A percentile compares a stretch with the other conserved stretches of the same genome.
These are phyloP conservation scores for Agaricus subrufescens DNA, from an alignment of 768 basidiomycete genomes.

Conservation along the genomic window DNA sequence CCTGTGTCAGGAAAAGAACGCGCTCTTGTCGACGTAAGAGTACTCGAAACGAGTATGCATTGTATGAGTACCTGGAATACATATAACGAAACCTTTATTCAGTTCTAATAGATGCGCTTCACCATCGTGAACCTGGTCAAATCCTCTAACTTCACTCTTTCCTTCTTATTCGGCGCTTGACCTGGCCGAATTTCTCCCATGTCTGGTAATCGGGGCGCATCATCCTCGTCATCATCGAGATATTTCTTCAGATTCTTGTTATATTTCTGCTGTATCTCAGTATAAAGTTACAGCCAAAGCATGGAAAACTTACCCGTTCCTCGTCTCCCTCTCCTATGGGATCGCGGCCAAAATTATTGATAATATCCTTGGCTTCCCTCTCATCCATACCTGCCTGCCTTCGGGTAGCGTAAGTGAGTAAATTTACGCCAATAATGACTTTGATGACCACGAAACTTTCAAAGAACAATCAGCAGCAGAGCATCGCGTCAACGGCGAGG, in stretches of 20 bases:
- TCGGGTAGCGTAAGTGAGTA: slow-evolving; percentile 78
- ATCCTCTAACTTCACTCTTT: slow-evolving; percentile 75
- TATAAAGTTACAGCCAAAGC: background rate
- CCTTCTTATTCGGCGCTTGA: slow-evolving; percentile 40
- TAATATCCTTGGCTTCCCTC: slow-evolving; percentile 63
- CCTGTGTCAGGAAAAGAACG: too few relatives aligned
- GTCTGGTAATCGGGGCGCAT: slow-evolving; percentile 62
- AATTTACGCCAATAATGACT: slow-evolving; percentile 85
- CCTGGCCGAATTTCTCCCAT: slow-evolving; percentile 61
- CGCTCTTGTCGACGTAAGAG: too few relatives aligned
- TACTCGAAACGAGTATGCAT: too few relatives aligned
- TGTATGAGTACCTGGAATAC: too few relatives aligned
- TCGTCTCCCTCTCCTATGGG: slow-evolving; percentile 89
- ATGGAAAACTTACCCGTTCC: slow-evolving; percentile 55
- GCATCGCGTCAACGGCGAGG: slow-evolving; percentile 17
- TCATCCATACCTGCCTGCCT: slow-evolving; percentile 75
- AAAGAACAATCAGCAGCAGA: background rate
- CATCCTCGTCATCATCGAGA: slow-evolving; percentile 64
- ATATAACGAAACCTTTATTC: background rate
- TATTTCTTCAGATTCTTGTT: slow-evolving; percentile 76
- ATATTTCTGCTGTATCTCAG: slow-evolving; percentile 49
- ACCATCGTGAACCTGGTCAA: slow-evolving; percentile 95
- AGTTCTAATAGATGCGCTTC: slow-evolving; percentile 73
- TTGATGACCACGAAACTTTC: slow-evolving; percentile 82
- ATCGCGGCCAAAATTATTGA: slow-evolving; percentile 88